phyloP scores from a whole-genome alignment of 352 stramenopile genomes.

The Phytophthora boehmeriae region DNA sequence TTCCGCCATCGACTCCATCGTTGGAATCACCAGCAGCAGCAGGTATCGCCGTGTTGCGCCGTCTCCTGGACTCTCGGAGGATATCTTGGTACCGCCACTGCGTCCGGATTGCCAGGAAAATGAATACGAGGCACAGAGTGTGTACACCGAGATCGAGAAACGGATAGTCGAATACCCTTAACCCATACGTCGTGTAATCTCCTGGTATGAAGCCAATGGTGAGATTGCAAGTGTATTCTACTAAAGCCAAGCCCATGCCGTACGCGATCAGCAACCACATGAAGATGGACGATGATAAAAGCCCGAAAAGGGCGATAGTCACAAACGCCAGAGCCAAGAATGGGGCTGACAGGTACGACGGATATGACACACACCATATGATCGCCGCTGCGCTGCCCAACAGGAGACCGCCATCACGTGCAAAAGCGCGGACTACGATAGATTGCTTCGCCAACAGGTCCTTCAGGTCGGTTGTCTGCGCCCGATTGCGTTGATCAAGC shows the following conservation, averaged over 20 bases:
- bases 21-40: slow-evolving; percentile 12
- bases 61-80: slow-evolving; percentile 46
- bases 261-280: slow-evolving; percentile 75
- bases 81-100: slow-evolving; percentile 78
- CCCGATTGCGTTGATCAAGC: slow-evolving; percentile 23
- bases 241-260: slow-evolving; percentile 53
- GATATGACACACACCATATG: slow-evolving; percentile 83
- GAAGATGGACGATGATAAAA: slow-evolving; percentile 52
- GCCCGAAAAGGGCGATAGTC: slow-evolving; percentile 68
- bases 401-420: slow-evolving; percentile 69
- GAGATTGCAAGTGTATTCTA: slow-evolving; percentile 75
- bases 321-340: slow-evolving; percentile 73
- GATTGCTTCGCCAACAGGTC: slow-evolving; percentile 68
- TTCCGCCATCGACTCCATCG: slow-evolving; percentile 16
- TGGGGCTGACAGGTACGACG: slow-evolving; percentile 72
- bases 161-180: slow-evolving; percentile 75
- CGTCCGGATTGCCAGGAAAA: slow-evolving; percentile 82
- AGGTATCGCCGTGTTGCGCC: slow-evolving; percentile 27
- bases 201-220: slow-evolving; percentile 51
- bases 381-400: slow-evolving; percentile 71
- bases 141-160: slow-evolving; percentile 79
- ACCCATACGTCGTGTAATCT: slow-evolving; percentile 63
- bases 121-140: slow-evolving; percentile 76
- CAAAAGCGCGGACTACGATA: slow-evolving; percentile 67
- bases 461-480: slow-evolving; percentile 42